These are phyloP conservation scores for Pseudonitzschia multiseries DNA, from an alignment of 108 stramenopile species.

Conservation along the genomic window DNA sequence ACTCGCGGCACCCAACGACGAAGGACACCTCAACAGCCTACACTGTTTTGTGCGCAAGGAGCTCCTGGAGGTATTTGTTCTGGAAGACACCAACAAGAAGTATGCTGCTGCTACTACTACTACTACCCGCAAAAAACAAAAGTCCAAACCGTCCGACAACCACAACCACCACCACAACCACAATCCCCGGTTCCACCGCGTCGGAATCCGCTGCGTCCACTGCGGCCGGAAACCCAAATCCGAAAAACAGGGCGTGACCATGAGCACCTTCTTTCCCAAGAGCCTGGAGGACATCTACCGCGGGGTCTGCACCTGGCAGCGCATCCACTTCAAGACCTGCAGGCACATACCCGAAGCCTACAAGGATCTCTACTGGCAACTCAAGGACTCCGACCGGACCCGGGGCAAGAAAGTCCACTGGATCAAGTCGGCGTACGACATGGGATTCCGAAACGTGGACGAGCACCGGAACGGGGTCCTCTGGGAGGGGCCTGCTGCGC, in stretches of 20 bases:
- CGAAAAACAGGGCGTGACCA: slow-evolving; percentile 17
- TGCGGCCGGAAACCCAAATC: slow-evolving; percentile 23
- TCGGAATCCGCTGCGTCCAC: slow-evolving; percentile 42
- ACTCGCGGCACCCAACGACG: slow-evolving; percentile 34
- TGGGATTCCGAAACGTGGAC: slow-evolving; percentile 57
- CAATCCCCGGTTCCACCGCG: slow-evolving; percentile 3
- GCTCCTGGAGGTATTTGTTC: slow-evolving; percentile 45
- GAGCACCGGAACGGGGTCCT: slow-evolving; percentile 25
- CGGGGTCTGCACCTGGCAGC: slow-evolving; percentile 45
- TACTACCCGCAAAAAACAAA: too few relatives aligned
- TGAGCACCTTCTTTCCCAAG: slow-evolving; percentile 47
- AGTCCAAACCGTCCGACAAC: too few relatives aligned
- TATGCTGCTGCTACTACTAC: too few relatives aligned
- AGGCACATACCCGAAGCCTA: slow-evolving; percentile 46
- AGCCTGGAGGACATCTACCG: slow-evolving; percentile 39
- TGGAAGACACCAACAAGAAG: slow-evolving; percentile 18
- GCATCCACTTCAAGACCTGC: slow-evolving; percentile 64
- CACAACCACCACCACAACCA: too few relatives aligned
- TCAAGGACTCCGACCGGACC: slow-evolving; percentile 44
- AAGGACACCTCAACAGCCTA: slow-evolving; percentile 38
- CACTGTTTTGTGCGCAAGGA: slow-evolving; percentile 47
- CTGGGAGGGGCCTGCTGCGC: too few relatives aligned
- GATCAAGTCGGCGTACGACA: slow-evolving; percentile 49
- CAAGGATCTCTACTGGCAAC: slow-evolving; percentile 39
- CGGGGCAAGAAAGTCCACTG: slow-evolving; percentile 72